phyloP scores from a whole-genome alignment of 805 yeast species.

The Monosporozyma unispora region DNA sequence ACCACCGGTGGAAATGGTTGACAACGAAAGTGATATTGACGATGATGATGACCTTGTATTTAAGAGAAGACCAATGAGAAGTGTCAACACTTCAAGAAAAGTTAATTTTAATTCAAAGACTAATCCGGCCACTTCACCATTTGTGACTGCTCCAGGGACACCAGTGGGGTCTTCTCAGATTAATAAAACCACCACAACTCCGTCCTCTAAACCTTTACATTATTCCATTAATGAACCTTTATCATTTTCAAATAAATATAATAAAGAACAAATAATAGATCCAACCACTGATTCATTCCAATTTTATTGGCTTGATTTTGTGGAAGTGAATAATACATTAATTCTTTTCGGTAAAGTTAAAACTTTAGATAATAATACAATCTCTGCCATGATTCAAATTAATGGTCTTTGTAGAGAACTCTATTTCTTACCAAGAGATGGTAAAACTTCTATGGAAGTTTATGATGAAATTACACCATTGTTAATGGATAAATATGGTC shows the following conservation, averaged over 20 bases:
- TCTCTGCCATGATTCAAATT: constrained; percentile 71
- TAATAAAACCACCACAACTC: background rate
- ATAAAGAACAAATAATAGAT: constrained; percentile 27
- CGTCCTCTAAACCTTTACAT: constrained; percentile 7
- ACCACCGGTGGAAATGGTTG: constrained; percentile 6
- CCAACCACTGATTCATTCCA: constrained; percentile 39
- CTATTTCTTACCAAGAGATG: constrained; percentile 64
- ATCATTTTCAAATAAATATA: constrained; percentile 14
- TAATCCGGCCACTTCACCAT: constrained; percentile 21
- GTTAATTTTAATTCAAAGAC: constrained; percentile 20
- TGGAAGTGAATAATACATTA: constrained; percentile 63
- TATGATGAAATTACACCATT: constrained; percentile 68
- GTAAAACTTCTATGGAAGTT: constrained; percentile 54
- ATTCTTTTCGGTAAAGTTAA: constrained; percentile 74
- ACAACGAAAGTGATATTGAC: constrained; percentile 29
- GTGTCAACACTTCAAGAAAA: constrained; percentile 20
- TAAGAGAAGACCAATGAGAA: constrained; percentile 25
- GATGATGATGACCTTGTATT: constrained; percentile 26
- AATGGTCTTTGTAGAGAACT: constrained; percentile 62
- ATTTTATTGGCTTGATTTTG: constrained; percentile 86
- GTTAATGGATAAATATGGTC: constrained; percentile 51
- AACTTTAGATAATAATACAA: constrained; percentile 47
- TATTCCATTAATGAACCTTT: constrained; percentile 6
- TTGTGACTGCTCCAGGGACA: constrained; percentile 30
- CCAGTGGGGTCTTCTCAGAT: constrained; percentile 10